Base-by-base conservation (phyloP, 352 stramenopile species). In the Thalassiosira mediterranea region DNA sequence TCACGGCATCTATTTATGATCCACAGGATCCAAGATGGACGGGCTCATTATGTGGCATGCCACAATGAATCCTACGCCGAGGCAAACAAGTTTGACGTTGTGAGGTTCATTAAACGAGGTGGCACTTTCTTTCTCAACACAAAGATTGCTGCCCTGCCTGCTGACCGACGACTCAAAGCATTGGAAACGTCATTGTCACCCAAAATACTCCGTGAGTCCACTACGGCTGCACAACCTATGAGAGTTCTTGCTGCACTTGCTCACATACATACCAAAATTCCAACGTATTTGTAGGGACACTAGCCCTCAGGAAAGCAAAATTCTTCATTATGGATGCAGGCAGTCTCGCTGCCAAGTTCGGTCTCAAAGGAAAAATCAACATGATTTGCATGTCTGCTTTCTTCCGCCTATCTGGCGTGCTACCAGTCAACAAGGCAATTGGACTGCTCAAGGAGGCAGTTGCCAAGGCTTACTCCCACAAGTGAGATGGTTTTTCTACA, bases 71-170 rank as follows among this genome's bases (percentile, higher is more conserved):
- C 72, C 13, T 93, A 88, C 40, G 85, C 79, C 3, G 83, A 87
- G 51, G 70, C 65, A 53, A 82, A 84, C 72, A 93, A 91, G 65
- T 91, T 88, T 74, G 80, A 93, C 64, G 85, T 93, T 32, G 69
- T 90, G 29, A 77, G 69, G 52, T 87, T 88, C 46, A 69, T 83
- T 10, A 91, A 82, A 29, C 66, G 63, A 51, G 77, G 81, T 46
- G 83, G 77, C 8, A 83, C 57, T 13, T 91, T 88, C 59, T 88
- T 91, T 51, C 68, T 91, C 7, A 91, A 91, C 56, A 89, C 85
- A 15, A 81, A 82, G n/a, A 81, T 83, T 52, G 83, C 76, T 28
- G 77, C 83, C 10, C 56, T 91, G 10, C 58, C 71, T 40, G 66
- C 76, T 31, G 73, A 85, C 11, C 68, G 81, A 51, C 72, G 81